Evolutionary conservation across 1,284 basidiomycete genomes (phyloP), one percentile per base, ranked within the genome.

Genomic region (Schizophyllum amplum): DNA sequence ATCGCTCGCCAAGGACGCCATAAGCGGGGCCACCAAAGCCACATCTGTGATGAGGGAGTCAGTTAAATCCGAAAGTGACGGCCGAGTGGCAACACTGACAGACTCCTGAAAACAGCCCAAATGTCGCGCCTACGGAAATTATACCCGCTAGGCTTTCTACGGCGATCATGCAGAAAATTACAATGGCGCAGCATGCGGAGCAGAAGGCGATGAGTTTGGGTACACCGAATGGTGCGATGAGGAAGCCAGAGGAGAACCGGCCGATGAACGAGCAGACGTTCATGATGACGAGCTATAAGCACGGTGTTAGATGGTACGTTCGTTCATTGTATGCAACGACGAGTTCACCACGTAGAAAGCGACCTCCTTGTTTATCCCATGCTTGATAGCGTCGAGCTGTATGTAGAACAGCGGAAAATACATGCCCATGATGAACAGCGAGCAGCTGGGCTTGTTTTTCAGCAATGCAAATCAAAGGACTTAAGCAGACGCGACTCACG

Each of bases 101-200:
- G 46, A 57, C 56, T 2, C 75, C 76, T 5, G 69, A 65, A 53
- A 72, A 72, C 25, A 75, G 66, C 0, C 76, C 76, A 55, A 70
- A 74, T 0, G 70, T 48, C 15, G 71, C 55, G 1, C 64, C 67
- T 26, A 73, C 58, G 0, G 64, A 47, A 7, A 69, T 61, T 1
- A 68, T 61, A 20, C 67, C 61, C 0, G 62, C 61, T 3, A 62
- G 33, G 22, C 56, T 57, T 20, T 57, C 60, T 9, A 70, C 50
- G 1, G 65, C 66, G 7, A 68, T 62, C 65, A 73, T 66, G 0
- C 60, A 61, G 54, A 73, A 67, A 5, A 71, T 66, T 1, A 72
- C 17, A 0, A 64, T 64, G 1, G 65, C 59, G 51, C 66, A 65
- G 9, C 58, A 60, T 7, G 61, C 56, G 5, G 60, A 57, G 5